Evolutionary conservation across 2,329 filamentous ascomycete species (phyloP).

Genomic region (Bretziella fagacearum): DNA sequence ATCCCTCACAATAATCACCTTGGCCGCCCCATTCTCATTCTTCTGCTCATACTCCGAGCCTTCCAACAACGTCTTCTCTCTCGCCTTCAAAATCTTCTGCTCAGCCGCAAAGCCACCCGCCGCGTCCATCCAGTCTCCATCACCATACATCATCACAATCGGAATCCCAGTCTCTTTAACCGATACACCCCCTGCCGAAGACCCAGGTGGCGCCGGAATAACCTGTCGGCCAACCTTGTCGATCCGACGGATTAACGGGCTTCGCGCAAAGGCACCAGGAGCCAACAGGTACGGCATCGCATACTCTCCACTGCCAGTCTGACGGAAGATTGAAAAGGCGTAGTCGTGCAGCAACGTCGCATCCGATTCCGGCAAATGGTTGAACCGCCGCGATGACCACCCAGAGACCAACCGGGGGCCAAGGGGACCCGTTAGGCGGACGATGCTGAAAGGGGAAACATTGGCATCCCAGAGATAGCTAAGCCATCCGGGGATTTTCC

Average conservation of each 20-base stretch:
- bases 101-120: slow-evolving; percentile 65
- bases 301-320: slow-evolving; percentile 85
- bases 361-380: slow-evolving; percentile 66
- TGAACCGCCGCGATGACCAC: slow-evolving; percentile 88
- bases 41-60: slow-evolving; percentile 51
- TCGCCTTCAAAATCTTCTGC: slow-evolving; percentile 58
- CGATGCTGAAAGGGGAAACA: slow-evolving; percentile 80
- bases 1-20: slow-evolving; percentile 57
- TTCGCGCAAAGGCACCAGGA: slow-evolving; percentile 79
- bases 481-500: slow-evolving; percentile 65
- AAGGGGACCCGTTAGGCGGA: slow-evolving; percentile 74
- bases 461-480: slow-evolving; percentile 95
- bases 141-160: slow-evolving; percentile 87
- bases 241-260: slow-evolving; percentile 73
- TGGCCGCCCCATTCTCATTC: slow-evolving; percentile 62
- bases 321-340: slow-evolving; percentile 83
- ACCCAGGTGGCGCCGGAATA: slow-evolving; percentile 20
- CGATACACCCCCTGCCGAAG: slow-evolving; percentile 17
- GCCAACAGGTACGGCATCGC: slow-evolving; percentile 83
- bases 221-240: slow-evolving; percentile 67
- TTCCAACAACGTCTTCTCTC: slow-evolving; percentile 38
- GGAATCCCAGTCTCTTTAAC: slow-evolving; percentile 51
- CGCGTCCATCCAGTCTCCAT: slow-evolving; percentile 98
- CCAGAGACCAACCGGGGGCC: slow-evolving; percentile 84
- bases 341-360: slow-evolving; percentile 80